Percentiles rank a stretch among this genome's conserved stretches.
These are phyloP conservation scores for Phytopythium ostracodes DNA, from an alignment of 352 stramenopile species.

Conservation along the genomic window DNA sequence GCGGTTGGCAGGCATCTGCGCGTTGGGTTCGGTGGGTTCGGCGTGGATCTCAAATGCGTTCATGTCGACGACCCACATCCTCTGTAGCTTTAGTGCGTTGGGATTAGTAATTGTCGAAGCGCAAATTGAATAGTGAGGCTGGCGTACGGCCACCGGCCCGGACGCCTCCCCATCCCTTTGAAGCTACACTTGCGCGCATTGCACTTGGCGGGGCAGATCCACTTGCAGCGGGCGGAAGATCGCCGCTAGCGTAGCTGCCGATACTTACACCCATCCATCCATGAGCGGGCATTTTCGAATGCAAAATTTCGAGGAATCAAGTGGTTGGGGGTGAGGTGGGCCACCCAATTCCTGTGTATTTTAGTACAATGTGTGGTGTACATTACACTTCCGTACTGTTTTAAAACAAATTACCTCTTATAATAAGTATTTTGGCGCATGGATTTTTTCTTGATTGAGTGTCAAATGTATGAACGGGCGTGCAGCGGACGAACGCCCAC, in stretches of 20 bases:
- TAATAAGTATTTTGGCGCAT: constrained; percentile 5
- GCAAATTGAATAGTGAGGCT: constrained; percentile 28
- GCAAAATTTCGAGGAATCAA: constrained; percentile 17
- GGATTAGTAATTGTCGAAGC: constrained; percentile 8
- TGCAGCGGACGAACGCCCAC: neutral
- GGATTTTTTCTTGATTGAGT: constrained; percentile 9
- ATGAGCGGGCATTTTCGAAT: neutral
- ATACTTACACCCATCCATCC: too few species aligned
- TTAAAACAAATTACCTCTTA: constrained; percentile 15
- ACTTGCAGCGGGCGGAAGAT: constrained; percentile 1
- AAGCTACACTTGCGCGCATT: neutral
- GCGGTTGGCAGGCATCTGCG: constrained; percentile 6
- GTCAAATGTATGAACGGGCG: constrained; percentile 3
- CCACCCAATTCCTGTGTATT: neutral
- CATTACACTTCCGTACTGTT: too few species aligned
- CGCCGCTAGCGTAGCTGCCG: neutral
- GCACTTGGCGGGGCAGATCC: neutral
- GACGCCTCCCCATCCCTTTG: constrained; percentile 6
- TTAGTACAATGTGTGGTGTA: neutral
- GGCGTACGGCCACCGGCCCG: neutral
- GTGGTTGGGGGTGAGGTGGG: constrained; percentile 5
- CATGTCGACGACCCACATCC: constrained; percentile 25
- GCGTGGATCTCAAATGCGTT: constrained; percentile 29
- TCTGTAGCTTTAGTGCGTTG: neutral
- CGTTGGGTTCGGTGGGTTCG: constrained; percentile 32